Conservation (phyloP, 495 filamentous ascomycete genomes). For the Talaromyces nanjingensis region DNA sequence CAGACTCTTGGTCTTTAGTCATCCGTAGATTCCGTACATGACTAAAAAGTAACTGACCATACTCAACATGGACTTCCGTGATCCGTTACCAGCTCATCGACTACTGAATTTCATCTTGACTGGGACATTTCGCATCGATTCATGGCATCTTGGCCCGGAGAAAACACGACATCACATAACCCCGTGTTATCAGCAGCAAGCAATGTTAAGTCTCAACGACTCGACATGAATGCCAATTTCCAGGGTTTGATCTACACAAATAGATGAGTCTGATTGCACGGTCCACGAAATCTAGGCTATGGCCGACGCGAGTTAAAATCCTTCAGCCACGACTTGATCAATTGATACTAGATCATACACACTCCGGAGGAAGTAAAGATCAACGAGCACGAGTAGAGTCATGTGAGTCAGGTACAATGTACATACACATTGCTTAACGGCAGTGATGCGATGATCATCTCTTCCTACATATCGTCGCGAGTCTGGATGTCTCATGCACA, state of each 20-base stretch:
- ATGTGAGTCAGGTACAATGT: background rate
- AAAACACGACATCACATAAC: background rate
- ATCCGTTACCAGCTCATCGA: background rate
- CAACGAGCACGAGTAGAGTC: background rate
- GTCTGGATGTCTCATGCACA: background rate
- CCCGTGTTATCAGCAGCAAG: too few relatives aligned
- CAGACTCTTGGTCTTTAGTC: background rate
- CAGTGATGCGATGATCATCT: background rate
- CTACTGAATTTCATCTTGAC: background rate
- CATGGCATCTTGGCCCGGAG: background rate
- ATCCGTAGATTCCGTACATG: background rate
- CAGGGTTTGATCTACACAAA: background rate
- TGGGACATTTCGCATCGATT: background rate
- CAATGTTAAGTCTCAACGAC: background rate
- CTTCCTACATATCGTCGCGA: background rate
- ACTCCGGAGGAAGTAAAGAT: background rate
- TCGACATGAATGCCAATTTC: background rate
- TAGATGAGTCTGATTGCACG: background rate
- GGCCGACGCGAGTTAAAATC: background rate
- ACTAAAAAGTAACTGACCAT: background rate
- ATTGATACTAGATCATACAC: background rate
- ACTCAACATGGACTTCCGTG: background rate
- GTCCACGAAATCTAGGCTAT: background rate
- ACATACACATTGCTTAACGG: background rate
- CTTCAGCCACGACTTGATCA: background rate